Conservation (phyloP, 306 rosid genomes). For the Cicer chorassanicum region DNA sequence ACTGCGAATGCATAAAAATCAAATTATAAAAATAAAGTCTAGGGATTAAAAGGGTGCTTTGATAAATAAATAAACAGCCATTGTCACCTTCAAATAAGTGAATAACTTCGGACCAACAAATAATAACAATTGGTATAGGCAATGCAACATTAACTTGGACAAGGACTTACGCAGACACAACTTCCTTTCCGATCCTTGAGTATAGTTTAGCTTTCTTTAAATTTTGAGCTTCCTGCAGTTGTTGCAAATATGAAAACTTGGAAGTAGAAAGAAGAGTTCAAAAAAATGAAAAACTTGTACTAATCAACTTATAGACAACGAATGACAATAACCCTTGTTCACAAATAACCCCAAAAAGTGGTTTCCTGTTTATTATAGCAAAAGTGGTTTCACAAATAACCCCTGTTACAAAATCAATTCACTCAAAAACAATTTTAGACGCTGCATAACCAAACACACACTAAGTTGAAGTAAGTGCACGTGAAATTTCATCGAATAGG, state of each 20-base stretch:
- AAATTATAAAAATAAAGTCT: background rate
- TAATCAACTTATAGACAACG: background rate
- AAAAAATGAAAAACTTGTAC: background rate
- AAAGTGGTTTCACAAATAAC: too few relatives aligned
- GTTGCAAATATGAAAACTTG: slow-evolving; percentile 24
- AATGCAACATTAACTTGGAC: background rate
- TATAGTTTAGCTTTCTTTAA: slow-evolving; percentile 84
- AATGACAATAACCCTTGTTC: background rate
- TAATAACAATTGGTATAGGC: background rate
- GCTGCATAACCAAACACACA: too few relatives aligned
- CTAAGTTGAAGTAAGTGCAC: too few relatives aligned
- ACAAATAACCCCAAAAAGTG: background rate
- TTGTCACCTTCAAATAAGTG: background rate
- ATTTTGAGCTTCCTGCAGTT: slow-evolving; percentile 68
- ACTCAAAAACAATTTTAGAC: too few relatives aligned
- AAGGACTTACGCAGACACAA: slow-evolving; percentile 85
- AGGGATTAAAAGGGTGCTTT: background rate
- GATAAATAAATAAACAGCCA: background rate
- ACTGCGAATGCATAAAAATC: background rate
- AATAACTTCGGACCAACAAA: slow-evolving; percentile 18
- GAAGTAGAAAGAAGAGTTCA: slow-evolving; percentile 26
- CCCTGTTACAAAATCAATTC: too few relatives aligned
- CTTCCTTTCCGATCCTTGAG: slow-evolving; percentile 87
- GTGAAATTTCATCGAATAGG: slow-evolving; percentile 54
- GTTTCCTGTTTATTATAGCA: too few relatives aligned